These are phyloP conservation scores for Ammopiptanthus mongolicus DNA, from an alignment of 306 rosid genomes.

Conservation along the genomic window DNA sequence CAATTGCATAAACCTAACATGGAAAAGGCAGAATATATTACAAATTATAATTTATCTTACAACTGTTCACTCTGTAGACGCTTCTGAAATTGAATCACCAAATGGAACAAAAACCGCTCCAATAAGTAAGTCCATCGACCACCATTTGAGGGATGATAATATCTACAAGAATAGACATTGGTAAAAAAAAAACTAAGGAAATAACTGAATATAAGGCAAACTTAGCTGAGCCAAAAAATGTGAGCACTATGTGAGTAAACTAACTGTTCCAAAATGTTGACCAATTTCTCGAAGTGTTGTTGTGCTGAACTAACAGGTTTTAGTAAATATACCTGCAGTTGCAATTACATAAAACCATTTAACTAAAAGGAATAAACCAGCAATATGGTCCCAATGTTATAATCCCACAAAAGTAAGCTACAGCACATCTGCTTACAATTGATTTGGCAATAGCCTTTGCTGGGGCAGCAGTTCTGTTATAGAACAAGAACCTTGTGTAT, in stretches of 20 bases:
- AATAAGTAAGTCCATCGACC: conserved; percentile 97
- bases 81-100: conserved; percentile 82
- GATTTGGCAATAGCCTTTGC: conserved; percentile 91
- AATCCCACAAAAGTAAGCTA: conserved; percentile 3
- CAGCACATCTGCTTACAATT: conserved; percentile 55
- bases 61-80: conserved; percentile 79
- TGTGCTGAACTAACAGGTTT: conserved; percentile 71
- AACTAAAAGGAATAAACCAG: conserved; percentile 16
- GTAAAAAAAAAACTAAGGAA: conserved; percentile 15
- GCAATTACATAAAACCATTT: conserved; percentile 18
- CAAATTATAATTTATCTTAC: conserved; percentile 44
- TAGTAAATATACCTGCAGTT: conserved; percentile 77
- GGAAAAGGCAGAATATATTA: conserved; percentile 14
- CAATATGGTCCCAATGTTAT: conserved; percentile 11
- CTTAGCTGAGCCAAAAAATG: conserved; percentile 1
- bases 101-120: conserved; percentile 77
- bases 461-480: conserved; percentile 78
- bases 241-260: conserved; percentile 46
- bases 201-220: background rate
- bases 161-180: conserved; percentile 44
- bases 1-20: conserved; percentile 27
- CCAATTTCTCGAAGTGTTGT: conserved; percentile 82
- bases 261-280: conserved; percentile 98
- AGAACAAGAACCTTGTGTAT: conserved; percentile 91
- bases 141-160: conserved; percentile 98